A percentile compares a stretch with the other conserved stretches of the same genome.
phyloP scores from a whole-genome alignment of 148 eudicot species.

The Pouteria glomerata region DNA sequence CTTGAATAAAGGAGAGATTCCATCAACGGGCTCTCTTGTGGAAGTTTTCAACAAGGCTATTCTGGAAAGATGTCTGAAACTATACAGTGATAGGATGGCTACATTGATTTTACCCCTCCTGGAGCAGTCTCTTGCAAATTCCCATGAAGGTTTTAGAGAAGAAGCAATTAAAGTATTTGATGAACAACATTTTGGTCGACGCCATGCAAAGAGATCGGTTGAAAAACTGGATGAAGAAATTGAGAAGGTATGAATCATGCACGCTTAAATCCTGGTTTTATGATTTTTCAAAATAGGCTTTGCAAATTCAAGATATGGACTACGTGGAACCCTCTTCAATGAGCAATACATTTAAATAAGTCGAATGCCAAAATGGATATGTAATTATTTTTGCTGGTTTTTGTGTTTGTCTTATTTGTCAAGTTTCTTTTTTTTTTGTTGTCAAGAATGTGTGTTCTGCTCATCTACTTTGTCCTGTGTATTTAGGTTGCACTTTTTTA shows the following conservation, averaged over 20 bases:
- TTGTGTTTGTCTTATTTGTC: too few species aligned
- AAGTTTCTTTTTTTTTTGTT: too few species aligned
- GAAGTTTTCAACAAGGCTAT: constrained; percentile 93
- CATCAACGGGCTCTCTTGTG: constrained; percentile 94
- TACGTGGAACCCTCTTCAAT: too few species aligned
- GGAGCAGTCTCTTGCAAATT: constrained; percentile 42
- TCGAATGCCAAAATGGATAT: too few species aligned
- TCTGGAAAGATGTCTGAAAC: constrained; percentile 74
- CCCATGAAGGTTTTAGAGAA: constrained; percentile 58
- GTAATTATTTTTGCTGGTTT: too few species aligned
- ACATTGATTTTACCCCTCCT: constrained; percentile 52
- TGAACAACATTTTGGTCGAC: constrained; percentile 90
- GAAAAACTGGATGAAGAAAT: constrained; percentile 75
- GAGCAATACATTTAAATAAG: too few species aligned
- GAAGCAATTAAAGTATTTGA: constrained; percentile 65
- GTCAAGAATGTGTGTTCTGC: too few species aligned
- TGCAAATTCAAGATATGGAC: neutral
- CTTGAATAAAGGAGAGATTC: constrained; percentile 97
- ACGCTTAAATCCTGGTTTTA: neutral
- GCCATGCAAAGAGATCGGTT: constrained; percentile 88
- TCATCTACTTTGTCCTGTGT: too few species aligned
- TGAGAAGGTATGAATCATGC: constrained; percentile 49
- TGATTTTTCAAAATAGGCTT: neutral
- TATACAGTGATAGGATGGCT: constrained; percentile 67
- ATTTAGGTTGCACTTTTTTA: too few species aligned